phyloP scores from a whole-genome alignment of 2,329 filamentous ascomycete genomes.

The Colletotrichum spaethianum region DNA sequence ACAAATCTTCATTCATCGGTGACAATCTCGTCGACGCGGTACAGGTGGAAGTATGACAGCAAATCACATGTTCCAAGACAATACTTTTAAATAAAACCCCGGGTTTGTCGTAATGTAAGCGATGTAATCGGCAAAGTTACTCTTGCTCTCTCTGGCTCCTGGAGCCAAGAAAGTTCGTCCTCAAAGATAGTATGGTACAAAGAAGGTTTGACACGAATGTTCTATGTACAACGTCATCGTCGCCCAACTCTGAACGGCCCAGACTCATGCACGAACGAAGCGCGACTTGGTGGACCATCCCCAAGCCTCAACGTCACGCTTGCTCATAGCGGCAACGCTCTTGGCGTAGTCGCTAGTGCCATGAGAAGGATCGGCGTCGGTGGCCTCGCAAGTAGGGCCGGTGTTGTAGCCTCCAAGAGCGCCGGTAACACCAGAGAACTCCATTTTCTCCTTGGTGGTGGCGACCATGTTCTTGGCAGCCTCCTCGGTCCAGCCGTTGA shows the following conservation, averaged over 20 bases:
- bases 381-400: slow-evolving; percentile 49
- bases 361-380: slow-evolving; percentile 56
- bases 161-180: neutral
- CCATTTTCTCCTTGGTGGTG: slow-evolving; percentile 52
- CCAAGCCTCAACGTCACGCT: slow-evolving; percentile 32
- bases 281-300: slow-evolving; percentile 41
- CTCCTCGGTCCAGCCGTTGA: slow-evolving; percentile 63
- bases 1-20: too few relatives aligned
- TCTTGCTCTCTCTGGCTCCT: neutral
- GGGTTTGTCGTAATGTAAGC: neutral
- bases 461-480: slow-evolving; percentile 57
- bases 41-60: too few relatives aligned
- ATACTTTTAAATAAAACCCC: too few relatives aligned
- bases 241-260: neutral
- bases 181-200: slow-evolving; percentile 4
- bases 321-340: slow-evolving; percentile 48
- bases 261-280: slow-evolving; percentile 15
- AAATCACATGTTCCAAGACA: too few relatives aligned
- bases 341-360: slow-evolving; percentile 58
- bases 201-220: neutral
- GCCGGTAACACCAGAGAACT: slow-evolving; percentile 55
- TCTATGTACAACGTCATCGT: neutral
- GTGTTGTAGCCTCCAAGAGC: slow-evolving; percentile 50
- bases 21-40: too few relatives aligned
- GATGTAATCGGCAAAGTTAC: neutral